Percentiles rank a stretch among this genome's conserved stretches.
Evolutionary conservation across 768 basidiomycete genomes (phyloP).

Genomic region (Amanita exitialis): DNA sequence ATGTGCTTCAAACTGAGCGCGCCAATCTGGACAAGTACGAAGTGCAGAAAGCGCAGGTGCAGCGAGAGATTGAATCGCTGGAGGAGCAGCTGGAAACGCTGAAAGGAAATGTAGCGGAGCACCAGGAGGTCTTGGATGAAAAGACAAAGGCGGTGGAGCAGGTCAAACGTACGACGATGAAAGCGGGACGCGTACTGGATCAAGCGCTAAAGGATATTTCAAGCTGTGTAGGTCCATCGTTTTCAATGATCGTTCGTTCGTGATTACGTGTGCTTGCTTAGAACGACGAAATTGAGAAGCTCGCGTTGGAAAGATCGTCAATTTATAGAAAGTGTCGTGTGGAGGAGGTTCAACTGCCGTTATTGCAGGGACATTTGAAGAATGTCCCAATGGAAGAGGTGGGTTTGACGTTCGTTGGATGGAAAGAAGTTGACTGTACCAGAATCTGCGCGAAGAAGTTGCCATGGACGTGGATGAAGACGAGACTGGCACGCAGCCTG

Average conservation of each 20-base stretch:
- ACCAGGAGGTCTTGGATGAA: conserved; percentile 62
- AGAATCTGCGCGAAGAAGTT: conserved; percentile 78
- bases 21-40: conserved; percentile 43
- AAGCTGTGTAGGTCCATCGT: conserved; percentile 40
- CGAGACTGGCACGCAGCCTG: conserved; percentile 69
- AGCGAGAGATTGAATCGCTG: conserved; percentile 49
- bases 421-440: neutral
- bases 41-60: conserved; percentile 40
- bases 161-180: conserved; percentile 58
- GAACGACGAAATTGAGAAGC: conserved; percentile 81
- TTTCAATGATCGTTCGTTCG: neutral
- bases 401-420: conserved; percentile 6
- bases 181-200: conserved; percentile 71
- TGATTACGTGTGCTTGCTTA: conserved; percentile 8
- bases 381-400: conserved; percentile 96
- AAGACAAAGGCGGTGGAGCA: conserved; percentile 67
- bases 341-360: conserved; percentile 82
- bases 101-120: conserved; percentile 47
- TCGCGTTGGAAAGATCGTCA: conserved; percentile 74
- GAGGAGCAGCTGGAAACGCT: conserved; percentile 46
- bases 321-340: conserved; percentile 89
- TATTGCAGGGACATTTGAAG: conserved; percentile 65
- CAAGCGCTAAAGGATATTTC: conserved; percentile 88
- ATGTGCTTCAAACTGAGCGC: conserved; percentile 41
- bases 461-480: conserved; percentile 92